A percentile compares a stretch with the other conserved stretches of the same genome.
Evolutionary conservation across 305 asterid genomes (phyloP).

Genomic region (Fraxinus paxiana): DNA sequence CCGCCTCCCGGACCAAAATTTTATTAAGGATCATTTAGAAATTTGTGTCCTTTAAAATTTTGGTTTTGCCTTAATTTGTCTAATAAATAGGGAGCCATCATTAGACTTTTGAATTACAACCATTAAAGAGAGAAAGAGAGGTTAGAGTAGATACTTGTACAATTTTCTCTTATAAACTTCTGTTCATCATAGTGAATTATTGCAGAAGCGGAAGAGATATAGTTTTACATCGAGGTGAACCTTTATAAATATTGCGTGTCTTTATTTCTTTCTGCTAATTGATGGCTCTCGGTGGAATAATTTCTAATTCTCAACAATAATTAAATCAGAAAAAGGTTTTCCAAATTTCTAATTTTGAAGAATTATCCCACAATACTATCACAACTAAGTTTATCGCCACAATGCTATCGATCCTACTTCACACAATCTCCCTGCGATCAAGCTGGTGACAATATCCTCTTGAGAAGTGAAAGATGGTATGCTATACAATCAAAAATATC

Average conservation of each 20-base stretch:
- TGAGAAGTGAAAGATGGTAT: neutral
- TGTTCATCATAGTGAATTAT: neutral
- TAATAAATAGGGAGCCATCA: no score
- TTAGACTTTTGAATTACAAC: neutral
- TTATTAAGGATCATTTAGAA: neutral
- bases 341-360: neutral
- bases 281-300: neutral
- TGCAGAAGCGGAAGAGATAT: neutral
- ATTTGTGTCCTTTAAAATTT: neutral
- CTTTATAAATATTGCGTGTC: neutral
- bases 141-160: neutral
- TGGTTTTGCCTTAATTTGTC: neutral
- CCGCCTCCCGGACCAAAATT: neutral
- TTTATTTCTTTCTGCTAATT: neutral
- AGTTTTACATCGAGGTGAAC: neutral
- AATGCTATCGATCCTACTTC: neutral
- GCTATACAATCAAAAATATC: slow-evolving; percentile 5
- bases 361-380: neutral
- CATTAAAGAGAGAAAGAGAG: neutral
- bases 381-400: neutral
- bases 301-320: neutral
- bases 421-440: neutral
- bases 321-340: neutral
- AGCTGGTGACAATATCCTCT: neutral
- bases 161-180: neutral